Percentiles rank a stretch among this genome's conserved stretches.
Evolutionary conservation across 352 stramenopile species (phyloP).

Genomic region (Phytophthora capsici): DNA sequence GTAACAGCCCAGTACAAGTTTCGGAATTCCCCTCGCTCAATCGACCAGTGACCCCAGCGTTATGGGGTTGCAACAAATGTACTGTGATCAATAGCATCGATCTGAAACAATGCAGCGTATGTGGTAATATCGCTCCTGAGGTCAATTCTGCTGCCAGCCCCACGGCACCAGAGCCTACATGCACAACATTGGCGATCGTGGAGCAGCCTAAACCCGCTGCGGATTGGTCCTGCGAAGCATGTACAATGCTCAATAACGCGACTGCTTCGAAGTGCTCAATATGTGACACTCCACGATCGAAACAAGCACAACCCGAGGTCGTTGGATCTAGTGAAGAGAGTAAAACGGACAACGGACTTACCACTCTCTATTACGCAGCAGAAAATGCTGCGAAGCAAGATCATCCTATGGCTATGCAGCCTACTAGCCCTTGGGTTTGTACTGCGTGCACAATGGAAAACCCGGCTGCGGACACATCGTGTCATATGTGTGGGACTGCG

Average conservation of each 20-base stretch:
- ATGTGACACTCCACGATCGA: conserved; percentile 63
- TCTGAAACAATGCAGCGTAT: conserved; percentile 70
- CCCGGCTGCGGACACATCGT: conserved; percentile 50
- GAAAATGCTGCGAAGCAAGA: conserved; percentile 50
- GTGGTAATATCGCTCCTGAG: conserved; percentile 43
- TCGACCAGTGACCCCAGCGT: conserved; percentile 42
- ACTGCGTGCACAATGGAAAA: conserved; percentile 87
- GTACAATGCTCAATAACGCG: conserved; percentile 76
- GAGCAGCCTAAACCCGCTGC: conserved; percentile 29
- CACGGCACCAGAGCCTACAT: conserved; percentile 43
- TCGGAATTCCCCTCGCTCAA: conserved; percentile 48
- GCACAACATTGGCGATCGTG: conserved; percentile 54
- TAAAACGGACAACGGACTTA: conserved; percentile 53
- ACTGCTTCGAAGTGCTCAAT: conserved; percentile 74
- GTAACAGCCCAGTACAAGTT: conserved; percentile 42
- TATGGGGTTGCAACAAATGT: conserved; percentile 86
- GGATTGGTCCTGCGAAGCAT: conserved; percentile 80
- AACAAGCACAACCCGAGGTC: conserved; percentile 29
- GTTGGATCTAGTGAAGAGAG: conserved; percentile 23
- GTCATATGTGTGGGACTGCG: conserved; percentile 76
- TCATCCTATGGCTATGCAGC: conserved; percentile 28
- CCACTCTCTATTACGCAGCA: conserved; percentile 74
- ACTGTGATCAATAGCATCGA: conserved; percentile 79
- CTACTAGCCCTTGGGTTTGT: conserved; percentile 55
- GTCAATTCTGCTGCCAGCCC: conserved; percentile 8